These are phyloP conservation scores for Tylopilus orsonianus DNA, from an alignment of 1,284 basidiomycete genomes.

Conservation along the genomic window DNA sequence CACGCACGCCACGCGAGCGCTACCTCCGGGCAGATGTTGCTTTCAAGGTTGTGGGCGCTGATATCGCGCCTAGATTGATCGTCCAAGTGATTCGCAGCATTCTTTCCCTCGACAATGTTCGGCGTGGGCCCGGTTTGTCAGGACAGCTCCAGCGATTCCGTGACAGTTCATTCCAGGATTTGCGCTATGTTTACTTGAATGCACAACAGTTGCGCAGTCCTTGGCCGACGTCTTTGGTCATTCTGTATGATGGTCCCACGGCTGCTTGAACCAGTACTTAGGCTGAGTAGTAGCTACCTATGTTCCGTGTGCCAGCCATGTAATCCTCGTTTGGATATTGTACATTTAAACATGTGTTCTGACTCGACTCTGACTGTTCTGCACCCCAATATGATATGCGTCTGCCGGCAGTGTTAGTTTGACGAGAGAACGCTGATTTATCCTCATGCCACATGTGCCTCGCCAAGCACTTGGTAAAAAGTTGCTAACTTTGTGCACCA, in stretches of 20 bases:
- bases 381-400: not conserved
- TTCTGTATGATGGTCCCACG: constrained; percentile 39
- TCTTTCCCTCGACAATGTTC: constrained; percentile 48
- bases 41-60: constrained; percentile 56
- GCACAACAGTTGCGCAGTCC: constrained; percentile 42
- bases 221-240: constrained; percentile 52
- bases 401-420: not conserved
- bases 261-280: constrained; percentile 21
- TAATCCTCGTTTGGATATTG: constrained; percentile 5
- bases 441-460: not conserved
- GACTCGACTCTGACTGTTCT: not conserved
- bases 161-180: constrained; percentile 32
- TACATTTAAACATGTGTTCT: constrained; percentile 7
- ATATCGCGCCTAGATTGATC: constrained; percentile 54
- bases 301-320: not conserved
- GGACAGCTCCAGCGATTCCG: constrained; percentile 50
- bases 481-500: not conserved
- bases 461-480: not conserved
- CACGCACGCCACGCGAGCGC: constrained; percentile 44
- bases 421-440: constrained; percentile 10
- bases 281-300: not conserved
- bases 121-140: constrained; percentile 52
- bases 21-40: constrained; percentile 57
- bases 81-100: constrained; percentile 49
- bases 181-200: constrained; percentile 48